Evolutionary conservation across 768 basidiomycete genomes (phyloP).

Genomic region (Panaeolus cyanescens): DNA sequence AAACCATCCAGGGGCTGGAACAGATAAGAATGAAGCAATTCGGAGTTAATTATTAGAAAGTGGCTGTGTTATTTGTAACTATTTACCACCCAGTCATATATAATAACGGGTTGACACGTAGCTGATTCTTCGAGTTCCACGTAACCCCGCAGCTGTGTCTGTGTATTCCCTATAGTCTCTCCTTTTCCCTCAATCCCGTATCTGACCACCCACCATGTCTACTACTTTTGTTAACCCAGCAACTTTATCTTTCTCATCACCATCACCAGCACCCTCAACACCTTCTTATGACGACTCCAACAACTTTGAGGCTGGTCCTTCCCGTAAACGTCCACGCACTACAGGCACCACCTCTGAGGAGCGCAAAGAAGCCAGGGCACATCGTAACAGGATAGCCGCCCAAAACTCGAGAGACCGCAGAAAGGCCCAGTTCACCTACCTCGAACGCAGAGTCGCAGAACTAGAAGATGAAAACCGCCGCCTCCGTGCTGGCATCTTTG

Average conservation of each 20-base stretch:
- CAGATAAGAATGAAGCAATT: neutral
- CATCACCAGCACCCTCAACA: conserved; percentile 10
- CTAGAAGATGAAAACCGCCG: conserved; percentile 85
- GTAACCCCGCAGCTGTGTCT: conserved; percentile 4
- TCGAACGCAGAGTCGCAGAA: conserved; percentile 68
- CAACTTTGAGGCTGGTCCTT: conserved; percentile 37
- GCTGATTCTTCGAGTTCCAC: neutral
- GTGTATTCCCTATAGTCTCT: conserved; percentile 2
- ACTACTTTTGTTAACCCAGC: conserved; percentile 2
- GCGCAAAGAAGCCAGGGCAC: conserved; percentile 85
- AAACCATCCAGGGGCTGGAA: neutral
- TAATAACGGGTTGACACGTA: neutral
- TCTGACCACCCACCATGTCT: neutral
- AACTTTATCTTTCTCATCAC: conserved; percentile 6
- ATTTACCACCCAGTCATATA: neutral
- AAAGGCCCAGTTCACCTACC: conserved; percentile 76
- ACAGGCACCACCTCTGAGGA: conserved; percentile 60
- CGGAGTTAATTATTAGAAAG: neutral
- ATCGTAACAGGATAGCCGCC: conserved; percentile 91
- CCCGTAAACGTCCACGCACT: conserved; percentile 77
- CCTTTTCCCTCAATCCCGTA: neutral
- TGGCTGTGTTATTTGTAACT: neutral
- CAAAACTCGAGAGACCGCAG: conserved; percentile 91
- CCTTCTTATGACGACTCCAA: conserved; percentile 3
- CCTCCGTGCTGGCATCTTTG: conserved; percentile 56